Percentiles rank a stretch among this genome's conserved stretches.
These are phyloP conservation scores for Cetraspora pellucida DNA, from an alignment of 192 early-diverging fungal genomes.

Conservation along the genomic window DNA sequence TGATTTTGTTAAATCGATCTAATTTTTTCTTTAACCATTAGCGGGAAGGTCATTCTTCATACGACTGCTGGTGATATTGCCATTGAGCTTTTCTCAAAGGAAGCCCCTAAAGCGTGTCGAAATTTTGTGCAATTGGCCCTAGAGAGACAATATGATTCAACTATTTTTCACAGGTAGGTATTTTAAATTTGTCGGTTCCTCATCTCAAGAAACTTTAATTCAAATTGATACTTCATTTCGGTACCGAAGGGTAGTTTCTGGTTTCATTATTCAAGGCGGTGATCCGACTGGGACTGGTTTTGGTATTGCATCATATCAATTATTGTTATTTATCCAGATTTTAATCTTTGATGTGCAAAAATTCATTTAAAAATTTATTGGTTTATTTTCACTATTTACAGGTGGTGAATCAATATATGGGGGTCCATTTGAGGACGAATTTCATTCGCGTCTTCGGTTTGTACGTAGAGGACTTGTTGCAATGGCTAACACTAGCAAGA, in stretches of 20 bases:
- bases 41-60: conserved; percentile 78
- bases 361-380: not conserved
- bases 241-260: conserved; percentile 60
- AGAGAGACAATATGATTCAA: conserved; percentile 88
- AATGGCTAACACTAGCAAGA: conserved; percentile 82
- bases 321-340: not conserved
- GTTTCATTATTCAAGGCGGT: conserved; percentile 92
- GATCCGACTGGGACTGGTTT: conserved; percentile 88
- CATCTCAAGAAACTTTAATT: not conserved
- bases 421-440: conserved; percentile 85
- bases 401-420: conserved; percentile 91
- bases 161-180: conserved; percentile 81
- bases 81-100: conserved; percentile 94
- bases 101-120: conserved; percentile 86
- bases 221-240: not conserved
- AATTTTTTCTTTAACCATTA: conserved; percentile 26
- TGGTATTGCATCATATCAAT: conserved; percentile 28
- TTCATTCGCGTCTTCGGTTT: conserved; percentile 91
- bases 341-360: not conserved
- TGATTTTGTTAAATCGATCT: no score
- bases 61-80: conserved; percentile 87
- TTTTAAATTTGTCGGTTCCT: not conserved
- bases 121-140: conserved; percentile 94
- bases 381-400: conserved; percentile 6
- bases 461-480: conserved; percentile 83